Evolutionary conservation across 2,329 filamentous ascomycete genomes (phyloP).

Genomic region (Nemania sp.): DNA sequence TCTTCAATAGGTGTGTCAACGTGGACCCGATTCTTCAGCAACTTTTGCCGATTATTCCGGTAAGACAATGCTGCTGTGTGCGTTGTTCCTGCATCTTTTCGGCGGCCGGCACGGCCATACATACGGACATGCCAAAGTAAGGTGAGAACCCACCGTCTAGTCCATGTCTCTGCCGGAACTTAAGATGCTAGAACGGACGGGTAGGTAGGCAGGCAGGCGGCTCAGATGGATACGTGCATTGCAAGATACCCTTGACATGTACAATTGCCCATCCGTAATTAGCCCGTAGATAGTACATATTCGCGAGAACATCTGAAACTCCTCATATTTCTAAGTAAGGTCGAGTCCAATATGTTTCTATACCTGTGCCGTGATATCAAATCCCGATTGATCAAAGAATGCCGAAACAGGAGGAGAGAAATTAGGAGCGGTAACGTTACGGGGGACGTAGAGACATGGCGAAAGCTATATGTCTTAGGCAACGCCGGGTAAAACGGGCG

Average conservation of each 20-base stretch:
- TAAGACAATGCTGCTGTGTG: conserved; percentile 18
- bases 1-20: neutral
- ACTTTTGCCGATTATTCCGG: conserved; percentile 12
- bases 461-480: conserved; percentile 15
- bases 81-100: conserved; percentile 1
- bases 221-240: conserved; percentile 24
- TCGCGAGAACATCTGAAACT: neutral
- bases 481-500: conserved; percentile 10
- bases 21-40: neutral
- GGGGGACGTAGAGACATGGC: neutral
- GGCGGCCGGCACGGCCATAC: conserved; percentile 12
- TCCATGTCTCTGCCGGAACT: conserved; percentile 5
- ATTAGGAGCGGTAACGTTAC: conserved; percentile 27
- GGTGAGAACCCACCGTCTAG: conserved; percentile 13
- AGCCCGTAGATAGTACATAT: conserved; percentile 4
- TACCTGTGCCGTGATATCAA: conserved; percentile 16
- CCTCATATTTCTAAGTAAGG: conserved; percentile 1
- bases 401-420: neutral
- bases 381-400: conserved; percentile 14
- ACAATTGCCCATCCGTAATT: conserved; percentile 11
- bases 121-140: conserved; percentile 15
- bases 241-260: conserved; percentile 8
- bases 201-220: conserved; percentile 27
- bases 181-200: conserved; percentile 18
- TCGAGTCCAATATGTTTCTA: conserved; percentile 3